Base-by-base conservation (phyloP, 2,329 filamentous ascomycete species). In the Cladosporium sp. region DNA sequence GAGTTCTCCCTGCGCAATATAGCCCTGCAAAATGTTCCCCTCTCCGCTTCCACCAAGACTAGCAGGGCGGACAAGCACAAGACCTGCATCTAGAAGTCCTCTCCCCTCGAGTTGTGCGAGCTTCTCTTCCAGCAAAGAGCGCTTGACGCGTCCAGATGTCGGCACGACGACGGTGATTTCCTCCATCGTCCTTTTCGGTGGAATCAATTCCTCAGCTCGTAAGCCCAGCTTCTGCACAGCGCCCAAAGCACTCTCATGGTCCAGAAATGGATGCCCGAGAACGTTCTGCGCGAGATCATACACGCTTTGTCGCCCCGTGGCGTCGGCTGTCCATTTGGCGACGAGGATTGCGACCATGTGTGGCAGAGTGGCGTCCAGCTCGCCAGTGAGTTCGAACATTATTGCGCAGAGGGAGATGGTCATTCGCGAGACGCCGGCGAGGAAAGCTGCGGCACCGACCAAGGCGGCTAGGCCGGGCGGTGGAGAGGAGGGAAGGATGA, bases 331-430 rank as follows among this genome's bases (percentile, higher is more conserved):
- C 80, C 80, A 85, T 68, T 84, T 84, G 0, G 81, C 80, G 0
- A 82, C 76, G 5, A 85, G 72, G 57, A 85, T 84, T 6, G 82
- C 81, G 20, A 83, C 75, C 80, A 84, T 84, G 61, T 82, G 78
- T 10, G 82, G 80, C 1, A 83, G 72, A 9, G 81, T 77, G 66
- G 83, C 84, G 59, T 81, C 77, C 7, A 84, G 75, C 62, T 83
- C 80, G 37, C 82, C 82, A 0, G 82, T 84, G 7, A 85, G 73
- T 66, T 83, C 81, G 67, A 84, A 84, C 81, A 84, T 84, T 68
- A 84, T 83, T 37, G 84, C 82, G 8, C 78, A 78, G 6, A 85
- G 73, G 2, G 77, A 80, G 9, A 84, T 78, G 0, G 82, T 84
- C 81, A 84, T 84, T 36, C 82, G 73, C 10, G 77, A 79, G 1